Evolutionary conservation across 106 monocot genomes (phyloP).

Genomic region (Dendrobium huoshanense): DNA sequence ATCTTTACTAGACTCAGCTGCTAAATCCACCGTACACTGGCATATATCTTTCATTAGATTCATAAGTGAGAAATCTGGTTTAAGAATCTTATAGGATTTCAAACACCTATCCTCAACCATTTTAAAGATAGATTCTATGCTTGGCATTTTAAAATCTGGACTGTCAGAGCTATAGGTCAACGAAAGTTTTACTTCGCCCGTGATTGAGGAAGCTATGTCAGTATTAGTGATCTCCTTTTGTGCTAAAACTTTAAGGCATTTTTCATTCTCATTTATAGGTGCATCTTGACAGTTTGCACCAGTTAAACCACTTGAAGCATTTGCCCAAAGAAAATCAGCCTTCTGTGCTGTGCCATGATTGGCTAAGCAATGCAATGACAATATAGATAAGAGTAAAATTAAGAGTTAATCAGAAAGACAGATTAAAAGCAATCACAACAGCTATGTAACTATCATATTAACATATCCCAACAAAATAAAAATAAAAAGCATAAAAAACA

Average conservation of each 20-base stretch:
- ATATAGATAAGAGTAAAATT: background rate
- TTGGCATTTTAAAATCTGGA: slow-evolving; percentile 27
- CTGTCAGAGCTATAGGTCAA: slow-evolving; percentile 19
- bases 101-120: slow-evolving; percentile 41
- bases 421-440: background rate
- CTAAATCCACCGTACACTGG: slow-evolving; percentile 29
- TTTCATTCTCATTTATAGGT: background rate
- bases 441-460: background rate
- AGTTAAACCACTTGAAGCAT: background rate
- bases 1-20: slow-evolving; percentile 17
- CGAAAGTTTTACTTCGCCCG: slow-evolving; percentile 39
- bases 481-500: background rate
- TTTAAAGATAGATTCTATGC: slow-evolving; percentile 31
- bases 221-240: slow-evolving; percentile 9
- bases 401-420: background rate
- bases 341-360: slow-evolving; percentile 1
- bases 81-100: slow-evolving; percentile 32
- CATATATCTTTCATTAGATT: slow-evolving; percentile 46
- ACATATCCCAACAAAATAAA: background rate
- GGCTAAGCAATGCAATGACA: slow-evolving; percentile 1
- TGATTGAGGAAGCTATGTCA: slow-evolving; percentile 48
- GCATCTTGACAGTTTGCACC: background rate
- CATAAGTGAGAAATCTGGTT: slow-evolving; percentile 35
- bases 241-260: background rate
- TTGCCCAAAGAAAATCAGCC: background rate